Evolutionary conservation across 345 rosid genomes (phyloP), one percentile per base, ranked within the genome.

Genomic region (Litchi chinensis): DNA sequence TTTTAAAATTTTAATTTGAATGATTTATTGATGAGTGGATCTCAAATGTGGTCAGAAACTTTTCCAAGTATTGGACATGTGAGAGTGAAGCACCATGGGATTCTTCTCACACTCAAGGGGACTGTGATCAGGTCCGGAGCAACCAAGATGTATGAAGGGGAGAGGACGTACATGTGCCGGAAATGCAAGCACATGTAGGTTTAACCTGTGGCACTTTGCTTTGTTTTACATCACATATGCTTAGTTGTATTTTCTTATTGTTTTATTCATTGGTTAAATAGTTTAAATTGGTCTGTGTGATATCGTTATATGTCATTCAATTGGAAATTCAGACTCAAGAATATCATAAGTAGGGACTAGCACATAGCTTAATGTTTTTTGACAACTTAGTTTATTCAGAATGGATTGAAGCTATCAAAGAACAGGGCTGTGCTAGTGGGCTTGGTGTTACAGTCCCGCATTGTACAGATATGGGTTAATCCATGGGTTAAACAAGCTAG

Each of bases 131-230:
- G 98, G 60, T 93, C 98, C 3, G 99, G 95, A 70, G 89, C 95
- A 76, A 86, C 88, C 66, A 95, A 93, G 88, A 93, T 95, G 99
- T 93, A 89, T 52, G 99, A 95, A 82, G 99, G 98, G 66, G 92
- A 88, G 83, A 85, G 97, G 88, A 88, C 90, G 87, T 95, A 86
- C 74, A 87, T 82, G 64, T 95, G 99, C 80, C 86, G 89, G 65
- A 95, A 88, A 88, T 95, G 98, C 91, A 93, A 92, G 80, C 90
- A 86, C 74, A 83, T 80, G 98, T 93, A 65, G 18, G 87, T 84
- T 74, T 73, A 76, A 13, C 57, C 54, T 64, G 57, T 37, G 56
- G 40, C 37, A 46, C 52, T 50, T 46, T 67, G 16, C n/a, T 57
- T 22, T 40, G 28, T 57, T 5, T 46, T 71, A 11, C 69, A 11